Evolutionary conservation across 768 basidiomycete genomes (phyloP).

Genomic region (Serendipita indica): DNA sequence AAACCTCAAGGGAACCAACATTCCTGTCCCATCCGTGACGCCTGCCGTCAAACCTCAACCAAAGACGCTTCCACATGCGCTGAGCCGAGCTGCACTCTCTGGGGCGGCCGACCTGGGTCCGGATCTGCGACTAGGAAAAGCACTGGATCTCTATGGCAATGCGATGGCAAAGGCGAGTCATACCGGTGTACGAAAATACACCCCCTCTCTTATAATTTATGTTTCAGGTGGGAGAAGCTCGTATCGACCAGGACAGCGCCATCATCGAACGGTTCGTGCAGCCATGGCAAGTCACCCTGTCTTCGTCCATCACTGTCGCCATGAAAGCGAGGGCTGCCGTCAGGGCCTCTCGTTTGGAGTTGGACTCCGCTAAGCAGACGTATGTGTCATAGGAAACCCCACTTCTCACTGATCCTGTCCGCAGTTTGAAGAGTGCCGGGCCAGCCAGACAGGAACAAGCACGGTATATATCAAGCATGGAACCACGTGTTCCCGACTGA

Average conservation of each 20-base stretch:
- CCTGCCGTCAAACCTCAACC: slow-evolving; percentile 48
- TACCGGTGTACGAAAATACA: not conserved
- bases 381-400: slow-evolving; percentile 27
- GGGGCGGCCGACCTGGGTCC: slow-evolving; percentile 30
- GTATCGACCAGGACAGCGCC: slow-evolving; percentile 62
- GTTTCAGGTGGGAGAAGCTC: slow-evolving; percentile 50
- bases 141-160: slow-evolving; percentile 59
- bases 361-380: slow-evolving; percentile 84
- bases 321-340: slow-evolving; percentile 86
- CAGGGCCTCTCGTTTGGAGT: slow-evolving; percentile 61
- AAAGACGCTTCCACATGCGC: slow-evolving; percentile 95
- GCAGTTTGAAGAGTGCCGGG: slow-evolving; percentile 62
- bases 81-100: slow-evolving; percentile 43
- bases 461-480: slow-evolving; percentile 23
- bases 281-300: slow-evolving; percentile 81
- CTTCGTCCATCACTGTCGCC: slow-evolving; percentile 71
- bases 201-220: not conserved
- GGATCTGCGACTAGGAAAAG: slow-evolving; percentile 60
- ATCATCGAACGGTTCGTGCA: slow-evolving; percentile 54
- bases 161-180: slow-evolving; percentile 57
- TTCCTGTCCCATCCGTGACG: slow-evolving; percentile 56
- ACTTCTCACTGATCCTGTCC: slow-evolving; percentile 4
- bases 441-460: slow-evolving; percentile 82
- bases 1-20: slow-evolving; percentile 78
- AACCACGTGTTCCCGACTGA: not conserved